These are phyloP conservation scores for Erysimum cheiranthoides DNA, from an alignment of 345 rosid species.

Conservation along the genomic window DNA sequence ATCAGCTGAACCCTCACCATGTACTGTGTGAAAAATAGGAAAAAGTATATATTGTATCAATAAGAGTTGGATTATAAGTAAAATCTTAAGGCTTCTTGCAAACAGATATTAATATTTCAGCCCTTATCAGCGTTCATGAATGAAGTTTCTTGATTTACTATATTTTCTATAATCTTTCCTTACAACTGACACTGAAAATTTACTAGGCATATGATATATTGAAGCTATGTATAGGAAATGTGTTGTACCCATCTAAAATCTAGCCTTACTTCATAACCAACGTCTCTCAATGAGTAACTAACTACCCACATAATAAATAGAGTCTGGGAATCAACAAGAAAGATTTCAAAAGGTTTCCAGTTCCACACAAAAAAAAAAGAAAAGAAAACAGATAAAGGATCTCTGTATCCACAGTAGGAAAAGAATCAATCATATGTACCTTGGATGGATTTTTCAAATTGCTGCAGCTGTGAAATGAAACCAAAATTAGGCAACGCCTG, in stretches of 20 bases:
- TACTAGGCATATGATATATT: background rate
- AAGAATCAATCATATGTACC: slow-evolving; percentile 41
- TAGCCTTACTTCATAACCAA: background rate
- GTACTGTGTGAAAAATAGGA: slow-evolving; percentile 18
- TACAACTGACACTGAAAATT: background rate
- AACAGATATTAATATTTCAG: background rate
- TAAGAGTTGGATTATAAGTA: background rate
- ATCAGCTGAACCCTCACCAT: slow-evolving; percentile 28
- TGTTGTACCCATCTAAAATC: background rate
- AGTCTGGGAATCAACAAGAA: background rate
- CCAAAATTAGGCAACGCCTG: slow-evolving; percentile 75
- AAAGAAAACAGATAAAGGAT: background rate
- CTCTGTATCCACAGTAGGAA: background rate
- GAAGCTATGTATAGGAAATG: background rate
- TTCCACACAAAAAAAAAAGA: no score
- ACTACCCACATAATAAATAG: background rate
- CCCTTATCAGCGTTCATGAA: background rate
- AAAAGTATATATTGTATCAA: background rate
- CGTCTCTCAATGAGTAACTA: background rate
- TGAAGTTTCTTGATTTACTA: background rate
- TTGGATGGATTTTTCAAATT: slow-evolving; percentile 60
- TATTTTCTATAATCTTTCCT: background rate
- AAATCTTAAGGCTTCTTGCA: background rate
- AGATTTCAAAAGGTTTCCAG: no score
- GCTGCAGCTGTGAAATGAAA: slow-evolving; percentile 62